These are phyloP conservation scores for Vickermania ingenoplastis DNA, from an alignment of 208 protist species.

Conservation along the genomic window DNA sequence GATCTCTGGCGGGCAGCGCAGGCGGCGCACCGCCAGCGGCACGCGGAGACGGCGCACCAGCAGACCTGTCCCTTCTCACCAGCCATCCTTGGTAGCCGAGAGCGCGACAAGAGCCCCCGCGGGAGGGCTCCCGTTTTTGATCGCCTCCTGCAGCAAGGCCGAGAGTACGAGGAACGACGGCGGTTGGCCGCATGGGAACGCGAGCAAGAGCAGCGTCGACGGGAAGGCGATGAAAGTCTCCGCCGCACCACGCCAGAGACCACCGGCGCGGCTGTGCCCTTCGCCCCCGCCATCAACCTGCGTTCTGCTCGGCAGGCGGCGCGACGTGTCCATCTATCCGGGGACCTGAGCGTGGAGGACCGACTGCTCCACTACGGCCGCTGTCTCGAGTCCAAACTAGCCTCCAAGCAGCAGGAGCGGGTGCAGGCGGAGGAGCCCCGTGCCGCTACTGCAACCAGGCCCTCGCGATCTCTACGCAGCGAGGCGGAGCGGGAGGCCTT, in stretches of 20 bases:
- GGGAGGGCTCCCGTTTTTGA: conserved; percentile 33
- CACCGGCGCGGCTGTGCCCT: too few relatives aligned
- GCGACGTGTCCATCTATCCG: conserved; percentile 5
- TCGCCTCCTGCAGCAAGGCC: conserved; percentile 26
- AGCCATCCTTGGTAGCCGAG: conserved; percentile 1
- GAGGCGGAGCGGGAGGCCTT: conserved; percentile 18
- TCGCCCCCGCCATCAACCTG: conserved; percentile 49
- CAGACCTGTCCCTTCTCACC: conserved; percentile 33
- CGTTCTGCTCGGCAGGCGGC: conserved; percentile 5
- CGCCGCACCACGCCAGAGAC: too few relatives aligned
- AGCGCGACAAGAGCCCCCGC: background rate
- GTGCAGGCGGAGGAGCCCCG: conserved; percentile 10
- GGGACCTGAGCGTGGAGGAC: conserved; percentile 53
- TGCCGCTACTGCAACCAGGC: conserved; percentile 1
- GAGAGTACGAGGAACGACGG: conserved; percentile 10
- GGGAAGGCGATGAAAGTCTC: too few relatives aligned
- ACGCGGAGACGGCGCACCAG: background rate
- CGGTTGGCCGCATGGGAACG: background rate
- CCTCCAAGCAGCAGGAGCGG: conserved; percentile 14
- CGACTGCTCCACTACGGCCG: conserved; percentile 72
- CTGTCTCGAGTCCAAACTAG: conserved; percentile 20
- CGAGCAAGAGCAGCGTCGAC: too few relatives aligned
- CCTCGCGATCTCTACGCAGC: background rate
- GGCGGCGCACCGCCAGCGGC: conserved; percentile 4
- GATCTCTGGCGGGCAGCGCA: conserved; percentile 24